phyloP scores from a whole-genome alignment of 2,329 filamentous ascomycete species.

The Colletotrichum sp. region DNA sequence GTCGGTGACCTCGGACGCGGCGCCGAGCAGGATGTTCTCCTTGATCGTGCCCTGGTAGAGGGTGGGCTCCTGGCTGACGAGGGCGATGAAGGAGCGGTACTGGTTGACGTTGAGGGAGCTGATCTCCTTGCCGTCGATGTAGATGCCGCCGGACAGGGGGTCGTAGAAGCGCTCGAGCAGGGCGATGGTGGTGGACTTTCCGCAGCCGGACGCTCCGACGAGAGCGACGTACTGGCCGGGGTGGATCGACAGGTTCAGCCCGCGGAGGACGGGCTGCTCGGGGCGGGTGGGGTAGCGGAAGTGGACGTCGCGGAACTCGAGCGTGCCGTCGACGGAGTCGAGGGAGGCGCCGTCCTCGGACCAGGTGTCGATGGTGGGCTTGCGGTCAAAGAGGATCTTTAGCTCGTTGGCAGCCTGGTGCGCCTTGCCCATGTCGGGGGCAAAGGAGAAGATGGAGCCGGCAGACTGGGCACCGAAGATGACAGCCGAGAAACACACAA shows the following conservation, averaged over 20 bases:
- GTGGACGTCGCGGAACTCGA: conserved; percentile 92
- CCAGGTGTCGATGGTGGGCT: conserved; percentile 85
- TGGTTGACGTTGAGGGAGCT: conserved; percentile 81
- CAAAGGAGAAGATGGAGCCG: conserved; percentile 87
- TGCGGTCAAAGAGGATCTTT: conserved; percentile 82
- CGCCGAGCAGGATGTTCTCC: conserved; percentile 88
- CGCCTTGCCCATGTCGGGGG: conserved; percentile 92
- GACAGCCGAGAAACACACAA: conserved; percentile 85
- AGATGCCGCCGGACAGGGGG: conserved; percentile 79
- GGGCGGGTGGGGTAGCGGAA: conserved; percentile 93
- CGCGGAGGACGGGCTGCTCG: conserved; percentile 89
- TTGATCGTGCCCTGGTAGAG: conserved; percentile 91
- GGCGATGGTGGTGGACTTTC: conserved; percentile 92
- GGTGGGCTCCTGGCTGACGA: conserved; percentile 94
- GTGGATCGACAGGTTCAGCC: conserved; percentile 75
- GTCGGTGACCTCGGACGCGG: conserved; percentile 70
- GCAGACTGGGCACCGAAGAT: conserved; percentile 94
- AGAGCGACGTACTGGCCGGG: conserved; percentile 87
- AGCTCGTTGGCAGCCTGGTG: conserved; percentile 82
- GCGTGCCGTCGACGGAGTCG: conserved; percentile 70
- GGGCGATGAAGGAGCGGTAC: conserved; percentile 82
- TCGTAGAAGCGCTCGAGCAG: conserved; percentile 96
- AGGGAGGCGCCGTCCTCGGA: conserved; percentile 70
- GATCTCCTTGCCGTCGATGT: conserved; percentile 84
- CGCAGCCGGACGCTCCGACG: conserved; percentile 92